A percentile compares a stretch with the other conserved stretches of the same genome.
Evolutionary conservation across 495 filamentous ascomycete species (phyloP).

Genomic region (Polyplosphaeria fusca): DNA sequence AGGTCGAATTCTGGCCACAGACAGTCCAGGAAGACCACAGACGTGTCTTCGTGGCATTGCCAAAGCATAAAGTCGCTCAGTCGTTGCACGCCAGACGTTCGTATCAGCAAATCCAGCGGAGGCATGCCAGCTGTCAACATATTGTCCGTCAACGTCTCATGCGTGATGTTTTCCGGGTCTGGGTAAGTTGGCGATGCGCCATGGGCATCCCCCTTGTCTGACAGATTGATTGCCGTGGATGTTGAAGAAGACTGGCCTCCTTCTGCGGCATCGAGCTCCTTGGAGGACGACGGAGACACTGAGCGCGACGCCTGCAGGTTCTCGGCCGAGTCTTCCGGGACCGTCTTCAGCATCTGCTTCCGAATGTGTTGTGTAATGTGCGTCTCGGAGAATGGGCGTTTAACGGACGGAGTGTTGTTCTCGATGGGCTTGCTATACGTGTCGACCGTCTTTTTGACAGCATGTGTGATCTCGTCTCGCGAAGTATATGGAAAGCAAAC

Average conservation of each 20-base stretch:
- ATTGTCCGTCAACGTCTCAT: slow-evolving; percentile 71
- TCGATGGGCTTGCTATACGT: slow-evolving; percentile 66
- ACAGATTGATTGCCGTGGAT: slow-evolving; percentile 29
- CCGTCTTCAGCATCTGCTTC: slow-evolving; percentile 45
- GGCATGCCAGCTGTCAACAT: slow-evolving; percentile 81
- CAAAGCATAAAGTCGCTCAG: slow-evolving; percentile 98
- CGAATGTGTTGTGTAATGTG: slow-evolving; percentile 83
- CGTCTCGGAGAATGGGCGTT: slow-evolving; percentile 74
- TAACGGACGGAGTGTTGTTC: slow-evolving; percentile 47
- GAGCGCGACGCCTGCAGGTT: slow-evolving; percentile 37
- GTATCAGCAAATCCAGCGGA: slow-evolving; percentile 81
- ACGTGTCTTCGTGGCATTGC: slow-evolving; percentile 90
- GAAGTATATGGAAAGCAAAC: slow-evolving; percentile 98
- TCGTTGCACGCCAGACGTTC: slow-evolving; percentile 87
- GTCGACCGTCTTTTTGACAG: slow-evolving; percentile 78
- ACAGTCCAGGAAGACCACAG: slow-evolving; percentile 86
- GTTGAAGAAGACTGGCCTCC: slow-evolving; percentile 31
- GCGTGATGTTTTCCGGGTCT: slow-evolving; percentile 84
- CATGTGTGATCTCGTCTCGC: slow-evolving; percentile 90
- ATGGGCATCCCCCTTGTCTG: slow-evolving; percentile 24
- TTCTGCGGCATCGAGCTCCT: slow-evolving; percentile 28
- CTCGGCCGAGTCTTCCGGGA: slow-evolving; percentile 42
- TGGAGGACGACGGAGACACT: slow-evolving; percentile 36
- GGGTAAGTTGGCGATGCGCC: slow-evolving; percentile 30
- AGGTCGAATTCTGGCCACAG: slow-evolving; percentile 97